phyloP scores from a whole-genome alignment of 1,139 yeast species.

The Debaryomycetaceae sp. region DNA sequence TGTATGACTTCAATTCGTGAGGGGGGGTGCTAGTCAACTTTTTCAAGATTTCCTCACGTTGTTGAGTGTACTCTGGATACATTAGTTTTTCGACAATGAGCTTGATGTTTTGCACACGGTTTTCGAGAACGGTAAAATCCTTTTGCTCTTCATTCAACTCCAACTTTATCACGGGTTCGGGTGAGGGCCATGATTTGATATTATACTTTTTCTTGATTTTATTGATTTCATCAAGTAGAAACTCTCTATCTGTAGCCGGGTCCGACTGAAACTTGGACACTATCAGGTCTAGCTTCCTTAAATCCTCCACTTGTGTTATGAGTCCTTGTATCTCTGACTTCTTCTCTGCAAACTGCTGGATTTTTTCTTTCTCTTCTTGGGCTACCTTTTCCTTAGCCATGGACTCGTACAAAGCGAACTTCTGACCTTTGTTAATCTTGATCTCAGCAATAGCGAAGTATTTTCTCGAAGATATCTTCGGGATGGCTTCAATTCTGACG shows the following conservation, averaged over 20 bases:
- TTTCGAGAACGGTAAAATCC: constrained; percentile 23
- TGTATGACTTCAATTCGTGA: constrained; percentile 20
- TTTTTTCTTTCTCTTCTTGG: constrained; percentile 55
- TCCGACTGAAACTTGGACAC: constrained; percentile 31
- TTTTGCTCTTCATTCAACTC: constrained; percentile 23
- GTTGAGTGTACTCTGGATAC: constrained; percentile 23
- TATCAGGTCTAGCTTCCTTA: constrained; percentile 43
- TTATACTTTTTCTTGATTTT: constrained; percentile 51
- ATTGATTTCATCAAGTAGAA: constrained; percentile 40
- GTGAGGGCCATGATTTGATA: constrained; percentile 57
- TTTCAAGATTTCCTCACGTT: constrained; percentile 25
- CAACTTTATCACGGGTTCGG: constrained; percentile 36
- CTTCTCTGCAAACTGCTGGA: constrained; percentile 46
- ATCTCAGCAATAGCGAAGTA: constrained; percentile 94
- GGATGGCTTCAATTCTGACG: constrained; percentile 87
- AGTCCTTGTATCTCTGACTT: constrained; percentile 36
- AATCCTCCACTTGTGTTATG: constrained; percentile 45
- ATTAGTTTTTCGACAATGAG: constrained; percentile 31
- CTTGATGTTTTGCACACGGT: constrained; percentile 27
- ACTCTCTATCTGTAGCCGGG: constrained; percentile 34
- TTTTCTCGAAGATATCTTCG: constrained; percentile 80
- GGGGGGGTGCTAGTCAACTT: constrained; percentile 22
- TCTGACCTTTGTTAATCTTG: constrained; percentile 84
- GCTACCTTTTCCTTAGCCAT: constrained; percentile 67
- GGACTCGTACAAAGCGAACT: constrained; percentile 75